Conservation (phyloP, 192 early-diverging fungal species). For the Rhizophagus sp. region DNA sequence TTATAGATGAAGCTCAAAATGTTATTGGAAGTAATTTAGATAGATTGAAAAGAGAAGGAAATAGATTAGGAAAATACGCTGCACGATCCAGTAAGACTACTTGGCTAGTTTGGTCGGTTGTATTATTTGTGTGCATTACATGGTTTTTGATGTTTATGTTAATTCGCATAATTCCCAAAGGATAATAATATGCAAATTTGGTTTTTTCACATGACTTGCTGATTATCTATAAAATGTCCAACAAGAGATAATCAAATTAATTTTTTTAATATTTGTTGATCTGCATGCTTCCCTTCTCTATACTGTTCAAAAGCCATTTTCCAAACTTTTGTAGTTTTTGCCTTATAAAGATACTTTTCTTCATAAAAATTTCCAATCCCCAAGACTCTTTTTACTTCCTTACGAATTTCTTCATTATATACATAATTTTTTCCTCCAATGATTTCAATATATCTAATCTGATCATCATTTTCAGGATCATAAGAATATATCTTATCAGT, state of each 20-base stretch:
- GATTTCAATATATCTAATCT: neutral
- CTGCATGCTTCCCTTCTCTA: neutral
- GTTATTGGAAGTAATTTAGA: constrained; percentile 41
- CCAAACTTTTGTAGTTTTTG: neutral
- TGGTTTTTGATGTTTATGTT: constrained; percentile 46
- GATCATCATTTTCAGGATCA: neutral
- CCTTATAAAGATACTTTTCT: neutral
- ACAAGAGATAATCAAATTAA: neutral
- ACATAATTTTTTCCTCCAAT: neutral
- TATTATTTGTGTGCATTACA: constrained; percentile 47
- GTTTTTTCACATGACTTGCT: too few species aligned
- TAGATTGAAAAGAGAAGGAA: constrained; percentile 37
- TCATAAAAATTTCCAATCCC: neutral
- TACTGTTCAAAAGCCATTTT: neutral
- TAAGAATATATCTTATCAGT: neutral
- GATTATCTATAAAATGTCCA: too few species aligned
- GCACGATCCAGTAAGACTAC: constrained; percentile 50
- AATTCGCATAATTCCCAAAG: constrained; percentile 6
- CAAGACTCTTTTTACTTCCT: neutral
- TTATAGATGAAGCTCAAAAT: constrained; percentile 42
- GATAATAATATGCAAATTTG: neutral
- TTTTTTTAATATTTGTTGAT: neutral
- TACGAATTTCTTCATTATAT: neutral
- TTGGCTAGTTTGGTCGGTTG: constrained; percentile 44
- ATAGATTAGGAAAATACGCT: constrained; percentile 39